Evolutionary conservation across 495 filamentous ascomycete species (phyloP), one percentile per base, ranked within the genome.

Genomic region (Podospora conica): DNA sequence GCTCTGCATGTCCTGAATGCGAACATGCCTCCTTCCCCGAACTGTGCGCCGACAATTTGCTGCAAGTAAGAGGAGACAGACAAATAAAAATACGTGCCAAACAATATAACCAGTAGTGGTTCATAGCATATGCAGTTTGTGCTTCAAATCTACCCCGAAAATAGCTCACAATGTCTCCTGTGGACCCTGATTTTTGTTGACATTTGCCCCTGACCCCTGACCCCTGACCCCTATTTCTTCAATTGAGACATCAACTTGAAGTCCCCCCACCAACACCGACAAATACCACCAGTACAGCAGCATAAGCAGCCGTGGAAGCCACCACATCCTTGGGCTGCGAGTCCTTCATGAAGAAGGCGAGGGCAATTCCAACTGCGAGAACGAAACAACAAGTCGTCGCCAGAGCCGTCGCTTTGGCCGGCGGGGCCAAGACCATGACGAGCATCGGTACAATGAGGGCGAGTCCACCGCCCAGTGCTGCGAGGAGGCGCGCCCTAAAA

Each of bases 391-490:
- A 53, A 20, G 60, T 61, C 21, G 60, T 61, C 8, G 23, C 18
- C 29, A 61, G 27, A 11, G 20, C 21, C 12, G 33, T 18, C n/a
- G 6, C 3, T 12, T 21, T 57, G 11, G 55, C 1, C 11, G 22
- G 60, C 21, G n/a, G 60, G 18, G 40, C 40, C 11, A 61, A 15
- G n/a, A 61, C 60, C 60, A 61, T 24, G 33, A 61, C 53, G 12
- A 61, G 28, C 60, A 61, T 48, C 20, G 60, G 60, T 7, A 9
- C 11, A 6, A 61, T 24, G 4, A 61, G 24, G 3, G 60, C 60
- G 9, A 61, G 11, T 4, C 28, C 28, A 15, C 20, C 21, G 11
- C 29, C 22, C 4, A 25, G 23, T n/a, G 24, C 24, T 12, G 31
- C 29, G 1, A 48, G 0, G 2, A 57, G 55, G 7, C 55, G 55